Conservation (phyloP, 202 grass and related monocot species). For the Setaria viridis region DNA sequence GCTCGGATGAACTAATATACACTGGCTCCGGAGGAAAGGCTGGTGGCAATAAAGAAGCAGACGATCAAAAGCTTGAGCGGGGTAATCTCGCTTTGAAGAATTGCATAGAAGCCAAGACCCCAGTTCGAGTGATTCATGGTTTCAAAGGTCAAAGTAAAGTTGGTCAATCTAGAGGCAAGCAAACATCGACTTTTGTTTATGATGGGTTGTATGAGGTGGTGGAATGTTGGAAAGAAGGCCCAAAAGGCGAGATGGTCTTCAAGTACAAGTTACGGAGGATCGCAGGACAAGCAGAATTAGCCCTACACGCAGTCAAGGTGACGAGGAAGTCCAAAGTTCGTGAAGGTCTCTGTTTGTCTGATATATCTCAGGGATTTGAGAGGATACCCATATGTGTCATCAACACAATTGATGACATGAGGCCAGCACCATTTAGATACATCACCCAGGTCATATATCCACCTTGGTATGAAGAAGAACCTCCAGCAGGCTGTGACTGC, state of each 20-base stretch:
- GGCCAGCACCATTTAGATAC: constrained; percentile 71
- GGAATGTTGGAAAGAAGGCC: constrained; percentile 58
- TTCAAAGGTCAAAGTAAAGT: constrained; percentile 61
- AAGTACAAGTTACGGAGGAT: constrained; percentile 77
- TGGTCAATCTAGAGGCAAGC: constrained; percentile 53
- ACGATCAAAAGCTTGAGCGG: constrained; percentile 83
- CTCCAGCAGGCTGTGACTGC: constrained; percentile 74
- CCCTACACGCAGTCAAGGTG: constrained; percentile 67
- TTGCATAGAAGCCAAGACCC: constrained; percentile 70
- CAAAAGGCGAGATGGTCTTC: constrained; percentile 55
- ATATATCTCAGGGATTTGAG: constrained; percentile 84
- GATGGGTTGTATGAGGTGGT: constrained; percentile 84
- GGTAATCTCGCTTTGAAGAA: constrained; percentile 94
- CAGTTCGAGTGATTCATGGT: constrained; percentile 90
- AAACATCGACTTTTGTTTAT: constrained; percentile 74
- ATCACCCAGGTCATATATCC: constrained; percentile 75
- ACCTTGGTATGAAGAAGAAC: constrained; percentile 59
- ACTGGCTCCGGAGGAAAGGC: constrained; percentile 82
- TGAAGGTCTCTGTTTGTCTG: constrained; percentile 73
- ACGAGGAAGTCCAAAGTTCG: constrained; percentile 74
- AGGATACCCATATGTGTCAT: constrained; percentile 78
- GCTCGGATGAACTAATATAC: constrained; percentile 85
- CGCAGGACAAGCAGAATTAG: constrained; percentile 76
- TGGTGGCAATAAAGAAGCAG: constrained; percentile 53
- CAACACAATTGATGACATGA: constrained; percentile 73